A percentile compares a stretch with the other conserved stretches of the same genome.
Evolutionary conservation across 306 rosid genomes (phyloP).

Genomic region (Cucurbita maxima): DNA sequence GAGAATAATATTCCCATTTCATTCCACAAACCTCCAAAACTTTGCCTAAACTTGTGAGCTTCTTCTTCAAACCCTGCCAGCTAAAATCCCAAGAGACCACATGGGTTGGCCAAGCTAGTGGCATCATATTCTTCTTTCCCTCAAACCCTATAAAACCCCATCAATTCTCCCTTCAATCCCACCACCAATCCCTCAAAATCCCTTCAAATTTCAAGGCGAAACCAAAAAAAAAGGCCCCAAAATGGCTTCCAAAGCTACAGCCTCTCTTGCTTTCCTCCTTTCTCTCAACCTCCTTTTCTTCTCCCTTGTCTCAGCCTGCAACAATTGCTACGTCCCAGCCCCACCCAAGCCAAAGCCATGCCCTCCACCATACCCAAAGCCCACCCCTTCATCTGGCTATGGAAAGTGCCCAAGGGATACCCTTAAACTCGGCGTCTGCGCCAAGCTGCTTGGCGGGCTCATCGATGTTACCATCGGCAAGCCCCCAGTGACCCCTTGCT

Average conservation of each 20-base stretch:
- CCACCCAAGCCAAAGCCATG: neutral
- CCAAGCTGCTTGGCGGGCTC: constrained; percentile 39
- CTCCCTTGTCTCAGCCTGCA: neutral
- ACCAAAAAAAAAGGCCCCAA: neutral
- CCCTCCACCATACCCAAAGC: neutral
- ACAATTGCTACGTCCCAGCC: neutral
- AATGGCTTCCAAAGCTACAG: neutral
- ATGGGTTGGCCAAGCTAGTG: neutral
- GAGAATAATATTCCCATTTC: neutral
- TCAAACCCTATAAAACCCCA: neutral
- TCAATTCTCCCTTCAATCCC: neutral
- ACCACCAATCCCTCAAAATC: neutral
- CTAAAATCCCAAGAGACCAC: constrained; percentile 20
- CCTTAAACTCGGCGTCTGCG: constrained; percentile 49
- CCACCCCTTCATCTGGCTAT: neutral
- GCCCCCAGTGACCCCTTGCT: constrained; percentile 51
- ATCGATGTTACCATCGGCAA: constrained; percentile 29
- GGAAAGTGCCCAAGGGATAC: constrained; percentile 46
- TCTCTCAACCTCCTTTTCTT: neutral
- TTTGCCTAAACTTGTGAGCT: neutral
- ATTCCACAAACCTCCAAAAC: constrained; percentile 21
- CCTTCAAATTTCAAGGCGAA: neutral
- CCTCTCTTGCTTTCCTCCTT: neutral
- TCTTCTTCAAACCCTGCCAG: constrained; percentile 25
- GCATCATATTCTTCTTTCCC: neutral